Evolutionary conservation across 1,139 yeast species (phyloP).

Genomic region (Magnusiomyces starmeri): DNA sequence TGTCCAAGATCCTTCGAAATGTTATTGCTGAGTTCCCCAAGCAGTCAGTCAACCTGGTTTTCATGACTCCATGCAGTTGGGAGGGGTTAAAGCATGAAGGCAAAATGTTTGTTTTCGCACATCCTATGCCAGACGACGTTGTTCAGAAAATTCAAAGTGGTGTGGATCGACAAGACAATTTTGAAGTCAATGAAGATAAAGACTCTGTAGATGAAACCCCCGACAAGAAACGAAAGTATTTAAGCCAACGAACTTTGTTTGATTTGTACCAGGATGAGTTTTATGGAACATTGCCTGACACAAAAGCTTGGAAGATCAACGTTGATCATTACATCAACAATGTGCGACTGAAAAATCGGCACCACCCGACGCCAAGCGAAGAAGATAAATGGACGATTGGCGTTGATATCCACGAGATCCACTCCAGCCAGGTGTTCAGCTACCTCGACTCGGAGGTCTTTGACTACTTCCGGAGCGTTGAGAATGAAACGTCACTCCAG

Average conservation of each 20-base stretch:
- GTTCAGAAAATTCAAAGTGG: conserved; percentile 24
- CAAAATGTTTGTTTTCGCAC: conserved; percentile 27
- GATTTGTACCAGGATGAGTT: conserved; percentile 8
- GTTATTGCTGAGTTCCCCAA: conserved; percentile 30
- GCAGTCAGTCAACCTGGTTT: conserved; percentile 26
- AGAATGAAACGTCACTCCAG: no score
- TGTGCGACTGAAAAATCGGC: background rate
- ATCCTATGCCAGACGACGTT: conserved; percentile 29
- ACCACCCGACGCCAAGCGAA: conserved; percentile 10
- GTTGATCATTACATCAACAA: conserved; percentile 10
- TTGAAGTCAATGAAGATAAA: background rate
- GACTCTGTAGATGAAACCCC: background rate
- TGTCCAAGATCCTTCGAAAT: conserved; percentile 46
- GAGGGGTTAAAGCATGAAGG: conserved; percentile 6
- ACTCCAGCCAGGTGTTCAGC: background rate
- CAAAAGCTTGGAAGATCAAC: conserved; percentile 9
- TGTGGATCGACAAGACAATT: background rate
- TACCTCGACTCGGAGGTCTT: background rate
- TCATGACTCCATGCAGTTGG: conserved; percentile 23
- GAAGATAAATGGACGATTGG: conserved; percentile 12
- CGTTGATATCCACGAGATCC: background rate
- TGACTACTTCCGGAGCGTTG: no score
- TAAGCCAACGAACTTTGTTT: conserved; percentile 9
- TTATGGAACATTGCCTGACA: background rate
- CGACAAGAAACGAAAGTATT: conserved; percentile 5